Percentiles rank a stretch among this genome's conserved stretches.
Conservation (phyloP, 2,329 filamentous ascomycete species). For the Orbilia ellipsospora region DNA sequence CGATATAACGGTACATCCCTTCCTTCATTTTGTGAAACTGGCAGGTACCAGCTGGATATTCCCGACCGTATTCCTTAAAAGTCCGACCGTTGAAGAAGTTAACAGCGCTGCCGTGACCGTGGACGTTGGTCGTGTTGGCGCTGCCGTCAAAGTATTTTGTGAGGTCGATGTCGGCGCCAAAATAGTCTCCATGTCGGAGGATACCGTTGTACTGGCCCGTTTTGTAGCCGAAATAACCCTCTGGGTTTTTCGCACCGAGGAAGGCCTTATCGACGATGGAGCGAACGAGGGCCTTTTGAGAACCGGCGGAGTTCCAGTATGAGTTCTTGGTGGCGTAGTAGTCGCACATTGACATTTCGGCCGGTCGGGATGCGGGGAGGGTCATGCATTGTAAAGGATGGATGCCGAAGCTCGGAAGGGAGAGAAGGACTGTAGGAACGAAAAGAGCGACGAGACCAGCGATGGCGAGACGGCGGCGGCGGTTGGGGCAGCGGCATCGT, state of each 20-base stretch:
- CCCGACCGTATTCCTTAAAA: conserved; percentile 19
- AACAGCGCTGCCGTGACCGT: conserved; percentile 27
- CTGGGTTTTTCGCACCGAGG: conserved; percentile 22
- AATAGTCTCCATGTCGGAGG: conserved; percentile 31
- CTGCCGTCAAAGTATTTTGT: conserved; percentile 49
- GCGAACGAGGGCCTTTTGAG: conserved; percentile 27
- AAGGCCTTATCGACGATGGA: conserved; percentile 41
- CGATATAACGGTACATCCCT: conserved; percentile 38
- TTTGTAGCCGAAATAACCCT: background rate
- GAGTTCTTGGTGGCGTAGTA: conserved; percentile 37
- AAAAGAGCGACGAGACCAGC: conserved; percentile 13
- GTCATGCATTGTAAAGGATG: conserved; percentile 24
- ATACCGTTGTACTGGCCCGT: conserved; percentile 39
- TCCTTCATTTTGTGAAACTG: conserved; percentile 40
- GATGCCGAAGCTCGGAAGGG: conserved; percentile 4
- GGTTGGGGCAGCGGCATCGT: background rate
- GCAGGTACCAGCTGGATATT: conserved; percentile 32
- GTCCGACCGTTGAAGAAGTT: conserved; percentile 17
- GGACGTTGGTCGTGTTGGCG: conserved; percentile 39
- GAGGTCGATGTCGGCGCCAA: conserved; percentile 20
- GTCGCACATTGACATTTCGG: conserved; percentile 47
- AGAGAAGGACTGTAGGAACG: conserved; percentile 3
- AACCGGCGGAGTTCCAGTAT: conserved; percentile 27
- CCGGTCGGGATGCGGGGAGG: conserved; percentile 19
- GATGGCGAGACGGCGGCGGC: conserved; percentile 11